A percentile compares a stretch with the other conserved stretches of the same genome.
Evolutionary conservation across 192 early-diverging fungal species (phyloP).

Genomic region (Cladochytrium replicatum): DNA sequence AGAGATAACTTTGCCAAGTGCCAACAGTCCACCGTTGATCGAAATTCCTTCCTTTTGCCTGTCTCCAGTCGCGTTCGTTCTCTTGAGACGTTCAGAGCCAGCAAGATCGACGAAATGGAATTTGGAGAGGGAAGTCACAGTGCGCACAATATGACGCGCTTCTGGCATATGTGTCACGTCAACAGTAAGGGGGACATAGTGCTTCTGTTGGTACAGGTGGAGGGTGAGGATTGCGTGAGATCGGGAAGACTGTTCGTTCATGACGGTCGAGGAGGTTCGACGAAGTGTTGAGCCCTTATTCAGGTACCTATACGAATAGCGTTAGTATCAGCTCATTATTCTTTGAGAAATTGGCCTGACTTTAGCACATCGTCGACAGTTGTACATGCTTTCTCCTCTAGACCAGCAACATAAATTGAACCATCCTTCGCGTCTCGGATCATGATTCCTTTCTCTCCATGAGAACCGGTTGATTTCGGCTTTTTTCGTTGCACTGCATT

Average conservation of each 20-base stretch:
- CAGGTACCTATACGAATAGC: constrained; percentile 32
- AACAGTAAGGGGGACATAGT: too few species aligned
- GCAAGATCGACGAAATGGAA: constrained; percentile 97
- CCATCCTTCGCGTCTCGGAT: constrained; percentile 76
- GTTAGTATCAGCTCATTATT: constrained; percentile 8
- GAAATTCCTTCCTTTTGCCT: constrained; percentile 83
- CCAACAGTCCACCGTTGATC: constrained; percentile 85
- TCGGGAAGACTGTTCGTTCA: constrained; percentile 87
- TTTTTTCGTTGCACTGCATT: not conserved
- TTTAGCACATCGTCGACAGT: constrained; percentile 52
- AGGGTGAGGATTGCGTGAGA: constrained; percentile 95
- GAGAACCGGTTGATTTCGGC: not conserved
- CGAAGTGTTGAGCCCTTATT: constrained; percentile 63
- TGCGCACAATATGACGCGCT: constrained; percentile 1
- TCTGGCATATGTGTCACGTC: constrained; percentile 10
- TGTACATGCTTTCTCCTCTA: constrained; percentile 53
- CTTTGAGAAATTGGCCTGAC: constrained; percentile 9
- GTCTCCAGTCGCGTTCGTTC: constrained; percentile 78
- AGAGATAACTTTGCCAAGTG: constrained; percentile 89
- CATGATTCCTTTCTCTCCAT: constrained; percentile 36
- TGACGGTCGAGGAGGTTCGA: constrained; percentile 73
- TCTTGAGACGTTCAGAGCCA: constrained; percentile 69
- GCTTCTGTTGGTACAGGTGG: constrained; percentile 59
- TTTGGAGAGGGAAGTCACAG: constrained; percentile 67
- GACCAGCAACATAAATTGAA: constrained; percentile 73